Evolutionary conservation across 768 basidiomycete species (phyloP), one percentile per base, ranked within the genome.

Genomic region (Leccinum longicurvipes): DNA sequence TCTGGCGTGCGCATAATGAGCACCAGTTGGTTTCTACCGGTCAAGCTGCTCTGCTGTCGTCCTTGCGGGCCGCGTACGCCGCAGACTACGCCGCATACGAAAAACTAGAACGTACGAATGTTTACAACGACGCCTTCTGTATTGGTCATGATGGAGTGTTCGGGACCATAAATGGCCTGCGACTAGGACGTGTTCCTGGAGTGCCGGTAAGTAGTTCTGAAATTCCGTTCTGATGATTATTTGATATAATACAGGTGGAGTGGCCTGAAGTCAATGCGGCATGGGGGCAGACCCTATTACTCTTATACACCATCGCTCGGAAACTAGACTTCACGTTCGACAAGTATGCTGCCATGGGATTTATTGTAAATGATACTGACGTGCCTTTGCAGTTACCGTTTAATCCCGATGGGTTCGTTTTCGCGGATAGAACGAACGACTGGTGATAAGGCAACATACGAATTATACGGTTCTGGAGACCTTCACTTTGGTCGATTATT

Each of bases 241-340:
- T 62, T 53, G 61, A 60, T 28, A 14, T 42, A n/a, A 34, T 56
- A 9, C 59, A 92, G 85, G 95, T 98, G 28, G 97, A 98, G 67
- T 99, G 95, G 95, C 84, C 92, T 3, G 97, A 99, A 73, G 94
- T 98, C 70, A 98, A 98, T 67, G 97, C 97, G 11, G 97, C 97
- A 17, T 97, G 96, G 94, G 97, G 97, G 2, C 89, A 97, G 67
- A 92, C 95, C 0, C 77, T 96, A n/a, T 79, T 98, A 17, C 78
- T 98, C 54, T 74, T 98, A 32, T 91, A 96, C 66, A 93, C 93
- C 7, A 83, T 99, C 48, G 93, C 93, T 11, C 80, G 89, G 53
- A 99, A 98, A 72, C 82, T 97, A 14, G 93, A 93, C 58, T 92
- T 86, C 65, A 83, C 82, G 4, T 98, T 97, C 63, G 86, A 89